phyloP scores from a whole-genome alignment of 2,329 filamentous ascomycete genomes.

The Sporothrix inflata region DNA sequence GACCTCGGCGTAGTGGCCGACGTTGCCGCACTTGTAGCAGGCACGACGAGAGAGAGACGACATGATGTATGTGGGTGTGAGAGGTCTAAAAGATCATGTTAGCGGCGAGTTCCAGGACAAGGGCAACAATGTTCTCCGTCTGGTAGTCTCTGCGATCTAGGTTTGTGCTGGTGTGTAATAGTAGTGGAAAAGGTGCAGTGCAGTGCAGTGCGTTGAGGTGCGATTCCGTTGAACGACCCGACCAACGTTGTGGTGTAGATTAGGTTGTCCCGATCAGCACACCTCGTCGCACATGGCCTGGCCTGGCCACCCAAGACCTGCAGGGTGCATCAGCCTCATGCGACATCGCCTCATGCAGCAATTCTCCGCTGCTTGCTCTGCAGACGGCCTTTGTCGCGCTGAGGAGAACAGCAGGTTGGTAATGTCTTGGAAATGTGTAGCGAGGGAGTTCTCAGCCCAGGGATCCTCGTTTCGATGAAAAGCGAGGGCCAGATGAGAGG shows the following conservation, averaged over 20 bases:
- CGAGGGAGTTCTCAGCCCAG: background rate
- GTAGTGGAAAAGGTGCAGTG: background rate
- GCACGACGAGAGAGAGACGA: constrained; percentile 80
- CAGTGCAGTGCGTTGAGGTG: background rate
- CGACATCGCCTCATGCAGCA: constrained; percentile 30
- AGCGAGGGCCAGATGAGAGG: background rate
- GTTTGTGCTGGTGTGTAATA: background rate
- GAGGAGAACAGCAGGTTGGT: background rate
- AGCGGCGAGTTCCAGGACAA: background rate
- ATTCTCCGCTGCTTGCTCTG: background rate
- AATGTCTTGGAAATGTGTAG: background rate
- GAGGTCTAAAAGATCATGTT: constrained; percentile 22
- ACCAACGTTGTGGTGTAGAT: background rate
- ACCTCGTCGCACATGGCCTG: constrained; percentile 18
- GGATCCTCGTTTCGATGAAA: background rate
- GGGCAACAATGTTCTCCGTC: background rate
- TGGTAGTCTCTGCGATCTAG: background rate
- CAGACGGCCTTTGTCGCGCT: background rate
- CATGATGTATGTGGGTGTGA: constrained; percentile 55
- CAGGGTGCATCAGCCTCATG: constrained; percentile 38
- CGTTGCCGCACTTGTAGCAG: constrained; percentile 83
- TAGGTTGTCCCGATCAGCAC: constrained; percentile 9
- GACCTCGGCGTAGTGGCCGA: constrained; percentile 82
- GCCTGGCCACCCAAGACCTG: constrained; percentile 31
- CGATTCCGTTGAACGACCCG: background rate